These are phyloP conservation scores for Rhododendron williamsianum DNA, from an alignment of 148 eudicot species.

Conservation along the genomic window DNA sequence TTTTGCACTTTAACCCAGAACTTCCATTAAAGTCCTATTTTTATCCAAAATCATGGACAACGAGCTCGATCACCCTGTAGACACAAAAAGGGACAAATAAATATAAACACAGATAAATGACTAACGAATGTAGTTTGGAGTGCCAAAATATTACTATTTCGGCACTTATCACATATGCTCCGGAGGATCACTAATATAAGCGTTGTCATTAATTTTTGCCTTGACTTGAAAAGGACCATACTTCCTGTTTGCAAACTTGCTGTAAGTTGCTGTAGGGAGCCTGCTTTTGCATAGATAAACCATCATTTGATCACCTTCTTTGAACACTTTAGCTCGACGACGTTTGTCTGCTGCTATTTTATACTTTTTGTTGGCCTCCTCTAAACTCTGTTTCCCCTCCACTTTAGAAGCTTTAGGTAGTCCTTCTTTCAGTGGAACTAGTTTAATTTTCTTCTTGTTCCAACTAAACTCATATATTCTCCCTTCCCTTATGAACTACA, in stretches of 20 bases:
- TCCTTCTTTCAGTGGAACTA: neutral
- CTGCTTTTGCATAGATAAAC: neutral
- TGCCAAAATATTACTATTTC: too few relatives aligned
- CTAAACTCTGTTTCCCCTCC: neutral
- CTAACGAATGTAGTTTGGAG: too few relatives aligned
- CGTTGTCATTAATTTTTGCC: slow-evolving; percentile 10
- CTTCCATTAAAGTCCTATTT: too few relatives aligned
- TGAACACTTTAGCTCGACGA: neutral
- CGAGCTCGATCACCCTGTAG: too few relatives aligned
- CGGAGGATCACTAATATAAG: neutral
- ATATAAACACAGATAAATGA: too few relatives aligned
- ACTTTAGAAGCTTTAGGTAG: neutral
- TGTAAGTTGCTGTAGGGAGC: neutral
- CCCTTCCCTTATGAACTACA: too few relatives aligned
- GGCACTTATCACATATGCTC: neutral
- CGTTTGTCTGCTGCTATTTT: neutral
- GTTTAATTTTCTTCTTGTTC: too few relatives aligned
- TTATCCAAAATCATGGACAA: too few relatives aligned
- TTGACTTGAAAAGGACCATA: slow-evolving; percentile 2
- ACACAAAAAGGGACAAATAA: too few relatives aligned
- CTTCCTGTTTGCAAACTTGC: neutral
- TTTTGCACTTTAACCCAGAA: too few relatives aligned
- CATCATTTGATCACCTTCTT: neutral
- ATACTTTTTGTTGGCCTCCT: neutral
- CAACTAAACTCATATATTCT: too few relatives aligned